A percentile compares a stretch with the other conserved stretches of the same genome.
These are phyloP conservation scores for Cutaneotrichosporon sp. DNA, from an alignment of 1,284 basidiomycete genomes.

Conservation along the genomic window DNA sequence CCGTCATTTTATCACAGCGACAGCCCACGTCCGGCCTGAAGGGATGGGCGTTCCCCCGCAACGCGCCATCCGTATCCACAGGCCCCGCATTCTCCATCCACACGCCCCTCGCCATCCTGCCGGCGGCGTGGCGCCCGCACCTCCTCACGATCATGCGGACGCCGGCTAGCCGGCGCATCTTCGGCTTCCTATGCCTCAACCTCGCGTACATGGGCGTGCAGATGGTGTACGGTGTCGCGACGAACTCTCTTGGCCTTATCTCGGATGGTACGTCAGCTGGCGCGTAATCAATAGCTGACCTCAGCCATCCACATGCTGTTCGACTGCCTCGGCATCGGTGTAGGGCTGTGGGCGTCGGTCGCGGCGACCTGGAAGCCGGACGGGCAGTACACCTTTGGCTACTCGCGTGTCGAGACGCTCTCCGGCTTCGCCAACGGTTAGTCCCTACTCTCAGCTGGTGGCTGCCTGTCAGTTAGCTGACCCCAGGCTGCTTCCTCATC, in stretches of 20 bases:
- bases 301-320: slow-evolving; percentile 99
- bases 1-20: not conserved
- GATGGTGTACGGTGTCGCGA: slow-evolving; percentile 96
- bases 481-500: slow-evolving; percentile 72
- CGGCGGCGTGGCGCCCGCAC: slow-evolving; percentile 61
- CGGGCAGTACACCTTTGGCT: slow-evolving; percentile 93
- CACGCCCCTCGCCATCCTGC: slow-evolving; percentile 23
- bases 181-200: slow-evolving; percentile 94
- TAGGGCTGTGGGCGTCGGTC: slow-evolving; percentile 93
- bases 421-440: slow-evolving; percentile 96
- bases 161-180: slow-evolving; percentile 90
- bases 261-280: slow-evolving; percentile 78
- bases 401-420: slow-evolving; percentile 96
- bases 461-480: not conserved
- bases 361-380: slow-evolving; percentile 98
- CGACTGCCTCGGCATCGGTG: slow-evolving; percentile 95
- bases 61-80: not conserved
- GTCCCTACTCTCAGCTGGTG: slow-evolving; percentile 8
- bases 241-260: slow-evolving; percentile 93
- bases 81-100: not conserved
- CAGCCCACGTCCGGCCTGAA: not conserved
- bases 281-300: slow-evolving; percentile 8
- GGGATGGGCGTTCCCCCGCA: slow-evolving; percentile 2
- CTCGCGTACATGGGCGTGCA: slow-evolving; percentile 94
- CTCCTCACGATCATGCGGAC: slow-evolving; percentile 87